phyloP scores from a whole-genome alignment of 495 filamentous ascomycete genomes.

The Aspergillus coremiiformis region DNA sequence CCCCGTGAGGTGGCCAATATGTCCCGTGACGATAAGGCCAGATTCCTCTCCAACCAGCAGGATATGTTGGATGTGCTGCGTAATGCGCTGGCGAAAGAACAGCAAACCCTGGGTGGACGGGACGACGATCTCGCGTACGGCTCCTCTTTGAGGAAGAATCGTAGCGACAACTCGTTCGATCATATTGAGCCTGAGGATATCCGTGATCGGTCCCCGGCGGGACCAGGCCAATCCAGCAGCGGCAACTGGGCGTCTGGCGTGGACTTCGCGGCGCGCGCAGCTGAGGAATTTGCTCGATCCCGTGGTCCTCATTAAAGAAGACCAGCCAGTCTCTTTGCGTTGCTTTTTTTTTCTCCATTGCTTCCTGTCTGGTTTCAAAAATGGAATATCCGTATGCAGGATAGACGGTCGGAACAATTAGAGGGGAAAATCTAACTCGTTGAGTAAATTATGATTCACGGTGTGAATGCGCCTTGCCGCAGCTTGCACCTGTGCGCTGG shows the following conservation, averaged over 20 bases:
- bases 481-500: neutral
- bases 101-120: conserved; percentile 38
- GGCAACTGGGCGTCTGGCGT: conserved; percentile 29
- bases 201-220: conserved; percentile 21
- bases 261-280: conserved; percentile 27
- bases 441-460: neutral
- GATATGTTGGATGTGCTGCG: conserved; percentile 65
- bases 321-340: neutral
- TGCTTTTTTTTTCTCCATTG: neutral
- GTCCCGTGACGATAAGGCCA: conserved; percentile 52
- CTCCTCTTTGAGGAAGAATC: conserved; percentile 56
- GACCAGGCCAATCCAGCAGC: conserved; percentile 16
- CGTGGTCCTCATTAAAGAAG: conserved; percentile 5
- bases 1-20: conserved; percentile 55
- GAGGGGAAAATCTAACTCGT: neutral
- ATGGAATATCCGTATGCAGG: neutral
- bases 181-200: conserved; percentile 69
- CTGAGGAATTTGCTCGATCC: conserved; percentile 18
- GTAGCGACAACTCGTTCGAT: conserved; percentile 74
- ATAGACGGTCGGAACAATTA: neutral
- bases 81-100: conserved; percentile 68
- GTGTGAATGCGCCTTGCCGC: neutral
- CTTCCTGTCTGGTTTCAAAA: neutral
- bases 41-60: conserved; percentile 64
- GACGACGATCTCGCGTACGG: conserved; percentile 43